phyloP scores from a whole-genome alignment of 2,329 filamentous ascomycete genomes.

The Colletotrichum magnum region DNA sequence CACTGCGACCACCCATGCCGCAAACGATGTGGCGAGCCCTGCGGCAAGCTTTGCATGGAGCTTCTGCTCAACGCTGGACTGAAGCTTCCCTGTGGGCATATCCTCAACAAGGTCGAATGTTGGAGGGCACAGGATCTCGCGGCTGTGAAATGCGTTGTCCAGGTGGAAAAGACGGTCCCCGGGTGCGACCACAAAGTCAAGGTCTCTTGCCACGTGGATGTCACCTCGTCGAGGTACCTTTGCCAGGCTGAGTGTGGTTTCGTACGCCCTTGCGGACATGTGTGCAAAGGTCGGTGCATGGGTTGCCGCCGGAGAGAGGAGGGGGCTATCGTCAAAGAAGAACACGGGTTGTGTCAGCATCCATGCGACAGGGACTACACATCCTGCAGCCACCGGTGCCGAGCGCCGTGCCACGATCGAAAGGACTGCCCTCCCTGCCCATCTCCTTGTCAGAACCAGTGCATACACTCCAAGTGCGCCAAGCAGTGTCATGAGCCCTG shows the following conservation, averaged over 20 bases:
- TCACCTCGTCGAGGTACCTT: constrained; percentile 54
- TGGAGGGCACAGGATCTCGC: constrained; percentile 59
- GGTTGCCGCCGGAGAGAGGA: constrained; percentile 59
- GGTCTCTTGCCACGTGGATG: constrained; percentile 65
- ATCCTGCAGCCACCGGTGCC: constrained; percentile 71
- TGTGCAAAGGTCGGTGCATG: constrained; percentile 64
- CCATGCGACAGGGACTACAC: constrained; percentile 51
- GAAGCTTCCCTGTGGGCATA: constrained; percentile 60
- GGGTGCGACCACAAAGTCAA: constrained; percentile 68
- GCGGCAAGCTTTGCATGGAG: constrained; percentile 54
- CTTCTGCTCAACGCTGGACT: constrained; percentile 49
- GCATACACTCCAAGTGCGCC: constrained; percentile 69
- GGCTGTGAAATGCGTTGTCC: constrained; percentile 62
- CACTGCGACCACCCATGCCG: constrained; percentile 63
- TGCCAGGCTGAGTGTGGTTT: constrained; percentile 65
- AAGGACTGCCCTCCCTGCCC: constrained; percentile 62
- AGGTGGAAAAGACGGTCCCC: constrained; percentile 63
- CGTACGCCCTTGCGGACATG: constrained; percentile 70
- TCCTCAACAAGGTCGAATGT: constrained; percentile 49
- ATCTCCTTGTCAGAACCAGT: constrained; percentile 67
- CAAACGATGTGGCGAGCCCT: constrained; percentile 58
- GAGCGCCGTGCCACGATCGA: constrained; percentile 64
- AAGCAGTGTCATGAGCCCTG: constrained; percentile 72
- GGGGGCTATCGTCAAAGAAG: constrained; percentile 45
- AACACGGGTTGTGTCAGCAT: constrained; percentile 64